phyloP scores from a whole-genome alignment of 352 stramenopile species.

The Globisporangium abappressorium region DNA sequence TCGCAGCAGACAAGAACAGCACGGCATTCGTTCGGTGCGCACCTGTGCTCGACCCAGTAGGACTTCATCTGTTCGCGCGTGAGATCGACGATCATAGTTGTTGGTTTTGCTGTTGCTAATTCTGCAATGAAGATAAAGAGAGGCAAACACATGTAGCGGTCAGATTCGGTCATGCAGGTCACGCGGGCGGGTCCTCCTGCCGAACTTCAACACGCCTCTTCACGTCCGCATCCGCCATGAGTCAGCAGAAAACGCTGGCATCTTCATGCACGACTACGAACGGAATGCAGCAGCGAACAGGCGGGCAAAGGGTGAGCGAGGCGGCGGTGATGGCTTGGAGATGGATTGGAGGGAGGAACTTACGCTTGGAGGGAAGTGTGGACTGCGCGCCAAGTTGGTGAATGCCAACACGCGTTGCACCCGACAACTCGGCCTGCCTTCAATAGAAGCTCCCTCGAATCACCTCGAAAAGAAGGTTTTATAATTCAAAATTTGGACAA shows the following conservation, averaged over 20 bases:
- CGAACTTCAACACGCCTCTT: slow-evolving; percentile 1
- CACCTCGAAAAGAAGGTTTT: slow-evolving; percentile 4
- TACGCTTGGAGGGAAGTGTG: slow-evolving; percentile 6
- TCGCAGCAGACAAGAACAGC: background rate
- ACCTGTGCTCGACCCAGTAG: slow-evolving; percentile 79
- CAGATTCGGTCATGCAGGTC: background rate
- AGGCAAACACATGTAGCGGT: background rate
- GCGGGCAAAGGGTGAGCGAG: background rate
- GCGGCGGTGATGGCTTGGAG: background rate
- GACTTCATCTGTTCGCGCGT: slow-evolving; percentile 76
- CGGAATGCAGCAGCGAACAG: background rate
- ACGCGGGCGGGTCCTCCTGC: background rate
- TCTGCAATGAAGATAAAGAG: background rate
- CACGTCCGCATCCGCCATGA: background rate
- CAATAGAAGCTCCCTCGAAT: slow-evolving; percentile 8
- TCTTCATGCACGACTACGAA: background rate
- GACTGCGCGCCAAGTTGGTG: slow-evolving; percentile 12
- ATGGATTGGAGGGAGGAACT: background rate
- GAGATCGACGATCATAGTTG: slow-evolving; percentile 46
- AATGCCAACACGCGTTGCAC: slow-evolving; percentile 6
- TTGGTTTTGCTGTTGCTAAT: background rate
- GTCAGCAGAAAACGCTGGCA: background rate
- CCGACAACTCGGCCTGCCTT: background rate
- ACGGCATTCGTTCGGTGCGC: background rate
- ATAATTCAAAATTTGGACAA: background rate